Percentiles rank a stretch among this genome's conserved stretches.
These are phyloP conservation scores for Penicillium flavigenum DNA, from an alignment of 495 filamentous ascomycete species.

Conservation along the genomic window DNA sequence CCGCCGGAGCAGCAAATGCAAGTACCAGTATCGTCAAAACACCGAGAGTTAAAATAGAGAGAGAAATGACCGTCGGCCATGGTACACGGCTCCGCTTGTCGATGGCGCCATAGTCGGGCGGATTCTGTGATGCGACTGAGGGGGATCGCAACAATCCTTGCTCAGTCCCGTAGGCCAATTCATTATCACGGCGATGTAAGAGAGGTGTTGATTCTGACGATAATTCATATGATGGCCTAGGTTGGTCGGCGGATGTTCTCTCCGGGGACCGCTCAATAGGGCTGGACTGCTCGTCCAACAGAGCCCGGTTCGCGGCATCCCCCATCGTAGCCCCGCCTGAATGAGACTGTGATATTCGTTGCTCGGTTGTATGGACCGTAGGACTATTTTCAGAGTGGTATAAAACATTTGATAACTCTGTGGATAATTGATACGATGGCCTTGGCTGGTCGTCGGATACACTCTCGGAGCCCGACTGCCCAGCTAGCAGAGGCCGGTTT, in stretches of 20 bases:
- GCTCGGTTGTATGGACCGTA: not conserved
- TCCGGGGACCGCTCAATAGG: constrained; percentile 19
- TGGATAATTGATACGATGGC: constrained; percentile 6
- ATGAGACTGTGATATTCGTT: not conserved
- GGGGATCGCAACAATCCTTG: constrained; percentile 21
- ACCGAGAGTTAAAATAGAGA: constrained; percentile 46
- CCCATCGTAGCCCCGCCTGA: not conserved
- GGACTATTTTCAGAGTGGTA: not conserved
- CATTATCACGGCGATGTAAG: constrained; percentile 38
- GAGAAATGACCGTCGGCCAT: constrained; percentile 59
- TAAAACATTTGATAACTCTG: not conserved
- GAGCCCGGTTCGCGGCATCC: not conserved
- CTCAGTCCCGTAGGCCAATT: constrained; percentile 37
- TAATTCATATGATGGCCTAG: constrained; percentile 33
- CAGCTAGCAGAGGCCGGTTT: constrained; percentile 32
- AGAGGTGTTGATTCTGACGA: constrained; percentile 48
- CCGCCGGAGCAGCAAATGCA: constrained; percentile 77
- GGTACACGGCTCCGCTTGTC: constrained; percentile 37
- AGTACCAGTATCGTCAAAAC: constrained; percentile 54
- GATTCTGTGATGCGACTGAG: constrained; percentile 19
- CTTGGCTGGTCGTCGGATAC: not conserved
- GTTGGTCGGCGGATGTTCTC: constrained; percentile 17
- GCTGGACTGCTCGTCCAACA: constrained; percentile 24
- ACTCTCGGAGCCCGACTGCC: constrained; percentile 5
- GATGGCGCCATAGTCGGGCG: constrained; percentile 15